phyloP scores from a whole-genome alignment of 2,329 filamentous ascomycete genomes.

The Mycogone perniciosa region DNA sequence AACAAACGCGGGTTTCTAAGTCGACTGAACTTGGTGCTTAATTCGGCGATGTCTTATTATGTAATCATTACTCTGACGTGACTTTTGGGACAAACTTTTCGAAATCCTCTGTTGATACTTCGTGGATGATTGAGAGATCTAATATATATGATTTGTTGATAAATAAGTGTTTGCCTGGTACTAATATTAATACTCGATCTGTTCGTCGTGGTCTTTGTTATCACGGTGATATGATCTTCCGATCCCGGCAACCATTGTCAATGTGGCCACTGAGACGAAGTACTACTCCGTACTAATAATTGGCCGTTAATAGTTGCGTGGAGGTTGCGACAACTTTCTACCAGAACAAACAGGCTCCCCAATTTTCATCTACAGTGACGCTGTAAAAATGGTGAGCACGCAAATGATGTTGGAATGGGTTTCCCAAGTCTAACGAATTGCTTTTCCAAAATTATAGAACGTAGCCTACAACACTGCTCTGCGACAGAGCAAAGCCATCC shows the following conservation, averaged over 20 bases:
- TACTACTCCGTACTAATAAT: too few relatives aligned
- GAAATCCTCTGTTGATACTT: too few relatives aligned
- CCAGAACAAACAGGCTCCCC: not conserved
- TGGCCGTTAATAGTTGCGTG: not conserved
- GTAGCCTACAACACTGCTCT: slow-evolving; percentile 80
- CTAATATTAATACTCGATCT: too few relatives aligned
- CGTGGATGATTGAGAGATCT: too few relatives aligned
- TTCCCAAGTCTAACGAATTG: not conserved
- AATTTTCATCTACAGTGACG: not conserved
- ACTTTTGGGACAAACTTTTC: too few relatives aligned
- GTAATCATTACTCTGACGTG: too few relatives aligned
- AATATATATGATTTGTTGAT: too few relatives aligned
- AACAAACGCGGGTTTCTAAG: too few relatives aligned
- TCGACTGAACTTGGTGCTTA: too few relatives aligned
- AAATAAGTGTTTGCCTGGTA: too few relatives aligned
- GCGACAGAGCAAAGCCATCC: slow-evolving; percentile 75
- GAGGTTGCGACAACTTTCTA: not conserved
- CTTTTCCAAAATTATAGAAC: slow-evolving; percentile 46
- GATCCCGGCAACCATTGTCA: slow-evolving; percentile 3
- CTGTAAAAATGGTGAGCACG: not conserved
- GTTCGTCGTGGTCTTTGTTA: too few relatives aligned
- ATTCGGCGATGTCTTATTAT: too few relatives aligned
- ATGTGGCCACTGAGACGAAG: slow-evolving; percentile 17
- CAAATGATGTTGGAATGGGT: not conserved
- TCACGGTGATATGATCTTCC: slow-evolving; percentile 4